Evolutionary conservation across 2,329 filamentous ascomycete species (phyloP).

Genomic region (Macrophomina pseudophaseolina): DNA sequence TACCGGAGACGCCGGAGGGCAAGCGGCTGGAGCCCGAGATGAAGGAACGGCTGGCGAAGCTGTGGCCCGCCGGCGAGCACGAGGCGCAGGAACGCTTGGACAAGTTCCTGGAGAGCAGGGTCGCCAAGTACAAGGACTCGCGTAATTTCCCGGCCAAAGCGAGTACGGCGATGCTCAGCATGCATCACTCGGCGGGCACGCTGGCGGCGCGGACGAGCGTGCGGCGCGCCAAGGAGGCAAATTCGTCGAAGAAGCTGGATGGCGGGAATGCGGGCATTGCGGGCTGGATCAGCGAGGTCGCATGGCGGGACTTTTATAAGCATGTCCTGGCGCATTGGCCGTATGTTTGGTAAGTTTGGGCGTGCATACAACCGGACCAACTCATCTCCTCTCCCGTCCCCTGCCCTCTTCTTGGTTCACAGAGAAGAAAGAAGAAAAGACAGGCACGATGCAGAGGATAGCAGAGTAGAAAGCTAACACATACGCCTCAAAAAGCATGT

Average conservation of each 20-base stretch:
- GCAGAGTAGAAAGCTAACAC: too few species aligned
- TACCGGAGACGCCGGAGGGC: slow-evolving; percentile 67
- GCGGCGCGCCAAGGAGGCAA: slow-evolving; percentile 64
- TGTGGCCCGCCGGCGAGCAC: slow-evolving; percentile 79
- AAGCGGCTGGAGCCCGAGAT: slow-evolving; percentile 68
- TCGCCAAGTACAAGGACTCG: slow-evolving; percentile 64
- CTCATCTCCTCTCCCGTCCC: background rate
- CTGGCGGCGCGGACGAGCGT: slow-evolving; percentile 72
- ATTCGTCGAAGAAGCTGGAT: slow-evolving; percentile 68
- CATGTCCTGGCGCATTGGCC: slow-evolving; percentile 87
- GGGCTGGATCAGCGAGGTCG: slow-evolving; percentile 80
- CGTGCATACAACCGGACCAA: too few species aligned
- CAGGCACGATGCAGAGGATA: too few species aligned
- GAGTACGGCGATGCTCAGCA: slow-evolving; percentile 71
- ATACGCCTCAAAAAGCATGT: slow-evolving; percentile 57
- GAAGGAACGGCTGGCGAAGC: slow-evolving; percentile 58
- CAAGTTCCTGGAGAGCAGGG: slow-evolving; percentile 70
- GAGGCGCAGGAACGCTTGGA: slow-evolving; percentile 69
- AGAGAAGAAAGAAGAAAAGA: background rate
- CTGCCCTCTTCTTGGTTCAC: background rate
- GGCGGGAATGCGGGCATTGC: slow-evolving; percentile 69
- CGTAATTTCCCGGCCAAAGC: slow-evolving; percentile 70
- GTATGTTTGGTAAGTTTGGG: slow-evolving; percentile 67
- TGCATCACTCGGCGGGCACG: slow-evolving; percentile 73
- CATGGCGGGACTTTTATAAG: slow-evolving; percentile 88